phyloP scores from a whole-genome alignment of 495 filamentous ascomycete genomes.

The Sabuloglossum arenarium region DNA sequence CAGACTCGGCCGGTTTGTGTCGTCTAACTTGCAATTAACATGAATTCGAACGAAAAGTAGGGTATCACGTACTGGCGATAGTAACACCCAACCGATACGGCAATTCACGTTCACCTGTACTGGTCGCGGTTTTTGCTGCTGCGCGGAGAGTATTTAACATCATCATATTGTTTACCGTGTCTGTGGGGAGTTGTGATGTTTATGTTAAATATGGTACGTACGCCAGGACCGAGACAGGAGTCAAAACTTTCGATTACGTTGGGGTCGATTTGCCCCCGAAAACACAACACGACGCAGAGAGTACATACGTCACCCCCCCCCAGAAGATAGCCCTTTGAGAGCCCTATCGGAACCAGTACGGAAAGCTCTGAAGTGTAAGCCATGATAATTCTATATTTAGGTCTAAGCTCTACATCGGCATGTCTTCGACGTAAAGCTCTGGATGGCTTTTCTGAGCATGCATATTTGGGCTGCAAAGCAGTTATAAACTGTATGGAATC shows the following conservation, averaged over 20 bases:
- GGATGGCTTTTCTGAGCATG: too few relatives aligned
- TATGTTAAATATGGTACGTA: background rate
- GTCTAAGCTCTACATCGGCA: too few relatives aligned
- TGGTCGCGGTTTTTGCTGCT: background rate
- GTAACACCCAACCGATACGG: background rate
- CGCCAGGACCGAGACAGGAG: background rate
- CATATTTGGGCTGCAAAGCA: background rate
- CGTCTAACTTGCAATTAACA: background rate
- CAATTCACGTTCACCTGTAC: background rate
- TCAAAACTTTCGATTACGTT: too few relatives aligned
- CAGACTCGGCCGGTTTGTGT: background rate
- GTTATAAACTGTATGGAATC: background rate
- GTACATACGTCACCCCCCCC: too few relatives aligned
- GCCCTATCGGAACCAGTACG: too few relatives aligned
- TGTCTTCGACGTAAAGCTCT: too few relatives aligned
- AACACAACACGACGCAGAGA: too few relatives aligned
- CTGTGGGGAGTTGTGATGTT: background rate
- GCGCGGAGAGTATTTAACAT: background rate
- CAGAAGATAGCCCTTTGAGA: too few relatives aligned
- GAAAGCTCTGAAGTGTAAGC: too few relatives aligned
- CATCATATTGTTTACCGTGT: background rate
- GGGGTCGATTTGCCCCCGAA: too few relatives aligned
- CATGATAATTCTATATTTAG: too few relatives aligned
- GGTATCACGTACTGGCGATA: background rate
- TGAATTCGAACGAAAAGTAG: background rate